Conservation (phyloP, 2,329 filamentous ascomycete genomes). For the Ophiostoma sp. region DNA sequence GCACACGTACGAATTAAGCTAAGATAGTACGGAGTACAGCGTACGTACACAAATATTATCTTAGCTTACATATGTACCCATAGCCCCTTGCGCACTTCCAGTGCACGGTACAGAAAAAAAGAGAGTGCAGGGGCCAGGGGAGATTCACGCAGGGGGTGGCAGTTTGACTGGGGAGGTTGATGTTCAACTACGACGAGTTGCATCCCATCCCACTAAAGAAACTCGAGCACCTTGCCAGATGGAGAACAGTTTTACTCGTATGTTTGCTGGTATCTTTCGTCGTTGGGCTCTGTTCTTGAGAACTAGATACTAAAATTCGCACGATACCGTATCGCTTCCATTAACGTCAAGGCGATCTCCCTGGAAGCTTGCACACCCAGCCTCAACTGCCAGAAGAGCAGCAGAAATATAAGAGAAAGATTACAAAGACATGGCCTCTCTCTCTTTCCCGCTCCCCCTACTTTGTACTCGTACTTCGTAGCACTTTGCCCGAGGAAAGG, state of each 20-base stretch:
- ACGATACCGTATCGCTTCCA: no score
- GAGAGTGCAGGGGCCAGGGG: slow-evolving; percentile 10
- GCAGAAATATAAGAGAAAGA: not conserved
- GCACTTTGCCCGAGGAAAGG: slow-evolving; percentile 25
- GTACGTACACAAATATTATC: no score
- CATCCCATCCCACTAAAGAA: no score
- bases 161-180: slow-evolving; percentile 4
- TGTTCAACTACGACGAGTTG: not conserved
- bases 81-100: not conserved
- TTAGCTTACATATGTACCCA: not conserved
- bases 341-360: not conserved
- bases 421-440: not conserved
- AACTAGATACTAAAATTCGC: no score
- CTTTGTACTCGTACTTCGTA: not conserved
- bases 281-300: no score
- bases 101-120: not conserved
- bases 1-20: not conserved
- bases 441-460: not conserved
- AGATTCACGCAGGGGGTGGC: slow-evolving; percentile 11
- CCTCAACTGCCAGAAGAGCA: not conserved
- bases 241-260: no score
- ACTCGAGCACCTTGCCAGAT: no score
- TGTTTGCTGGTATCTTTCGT: no score
- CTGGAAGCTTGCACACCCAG: slow-evolving; percentile 5
- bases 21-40: not conserved